A percentile compares a stretch with the other conserved stretches of the same genome.
Evolutionary conservation across 495 filamentous ascomycete genomes (phyloP).

Genomic region (Neurospora sp.): DNA sequence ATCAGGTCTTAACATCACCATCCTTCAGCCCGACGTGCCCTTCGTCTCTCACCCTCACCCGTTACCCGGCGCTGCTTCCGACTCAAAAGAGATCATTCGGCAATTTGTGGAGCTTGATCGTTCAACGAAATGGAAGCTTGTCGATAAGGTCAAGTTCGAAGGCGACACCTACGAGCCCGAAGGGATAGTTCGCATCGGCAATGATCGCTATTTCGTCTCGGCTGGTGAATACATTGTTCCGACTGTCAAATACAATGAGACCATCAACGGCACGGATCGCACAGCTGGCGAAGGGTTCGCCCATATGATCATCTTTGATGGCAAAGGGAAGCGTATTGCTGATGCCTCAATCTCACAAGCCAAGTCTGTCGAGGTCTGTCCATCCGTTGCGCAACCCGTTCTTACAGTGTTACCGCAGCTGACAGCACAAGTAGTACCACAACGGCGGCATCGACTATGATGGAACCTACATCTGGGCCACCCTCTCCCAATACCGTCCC

Average conservation of each 20-base stretch:
- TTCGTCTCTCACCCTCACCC: constrained; percentile 16
- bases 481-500: constrained; percentile 27
- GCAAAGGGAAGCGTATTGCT: constrained; percentile 23
- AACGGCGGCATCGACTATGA: constrained; percentile 31
- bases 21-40: constrained; percentile 2
- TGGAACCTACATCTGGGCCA: constrained; percentile 28
- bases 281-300: constrained; percentile 23
- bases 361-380: constrained; percentile 13
- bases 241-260: constrained; percentile 15
- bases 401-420: background rate
- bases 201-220: constrained; percentile 24
- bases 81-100: constrained; percentile 21
- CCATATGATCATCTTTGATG: constrained; percentile 25
- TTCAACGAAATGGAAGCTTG: constrained; percentile 22
- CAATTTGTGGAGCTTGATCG: constrained; percentile 20
- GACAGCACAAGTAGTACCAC: constrained; percentile 16
- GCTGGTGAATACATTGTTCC: constrained; percentile 20
- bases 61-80: constrained; percentile 16
- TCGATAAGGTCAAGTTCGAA: constrained; percentile 24
- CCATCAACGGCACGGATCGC: constrained; percentile 24
- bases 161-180: constrained; percentile 31
- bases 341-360: constrained; percentile 22
- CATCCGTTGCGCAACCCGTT: background rate
- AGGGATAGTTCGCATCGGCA: constrained; percentile 23
- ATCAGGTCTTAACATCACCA: constrained; percentile 6